Evolutionary conservation across 805 yeast species (phyloP).

Genomic region (Candida mattraensis): DNA sequence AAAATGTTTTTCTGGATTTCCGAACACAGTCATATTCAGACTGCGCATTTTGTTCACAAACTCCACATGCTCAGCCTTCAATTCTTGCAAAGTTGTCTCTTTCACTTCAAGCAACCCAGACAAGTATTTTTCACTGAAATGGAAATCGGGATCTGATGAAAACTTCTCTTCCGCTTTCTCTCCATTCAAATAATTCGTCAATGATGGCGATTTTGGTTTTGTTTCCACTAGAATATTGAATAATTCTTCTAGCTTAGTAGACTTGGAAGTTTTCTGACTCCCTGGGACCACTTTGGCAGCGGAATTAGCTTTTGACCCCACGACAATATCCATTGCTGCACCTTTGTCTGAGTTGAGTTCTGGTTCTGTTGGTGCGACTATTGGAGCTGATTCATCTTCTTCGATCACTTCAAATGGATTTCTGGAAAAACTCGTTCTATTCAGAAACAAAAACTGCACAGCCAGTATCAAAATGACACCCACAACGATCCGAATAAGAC

Average conservation of each 20-base stretch:
- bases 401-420: background rate
- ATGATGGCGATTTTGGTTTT: constrained; percentile 39
- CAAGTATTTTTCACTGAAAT: constrained; percentile 47
- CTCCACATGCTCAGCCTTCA: constrained; percentile 17
- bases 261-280: constrained; percentile 1
- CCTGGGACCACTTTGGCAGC: background rate
- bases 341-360: too few relatives aligned
- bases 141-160: constrained; percentile 39
- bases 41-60: constrained; percentile 21
- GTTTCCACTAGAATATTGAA: constrained; percentile 26
- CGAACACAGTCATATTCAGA: constrained; percentile 39
- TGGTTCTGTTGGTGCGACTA: too few relatives aligned
- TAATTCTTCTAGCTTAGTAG: constrained; percentile 16
- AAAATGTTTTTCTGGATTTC: constrained; percentile 16
- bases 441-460: background rate
- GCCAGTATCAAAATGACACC: constrained; percentile 1
- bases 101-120: constrained; percentile 43
- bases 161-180: constrained; percentile 45
- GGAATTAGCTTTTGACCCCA: too few relatives aligned
- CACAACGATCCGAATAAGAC: constrained; percentile 4
- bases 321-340: too few relatives aligned
- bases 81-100: constrained; percentile 24
- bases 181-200: constrained; percentile 42
- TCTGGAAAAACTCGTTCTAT: background rate
- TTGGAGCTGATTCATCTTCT: background rate